Conservation (phyloP, 768 basidiomycete genomes). For the Hypholoma fasciculare region DNA sequence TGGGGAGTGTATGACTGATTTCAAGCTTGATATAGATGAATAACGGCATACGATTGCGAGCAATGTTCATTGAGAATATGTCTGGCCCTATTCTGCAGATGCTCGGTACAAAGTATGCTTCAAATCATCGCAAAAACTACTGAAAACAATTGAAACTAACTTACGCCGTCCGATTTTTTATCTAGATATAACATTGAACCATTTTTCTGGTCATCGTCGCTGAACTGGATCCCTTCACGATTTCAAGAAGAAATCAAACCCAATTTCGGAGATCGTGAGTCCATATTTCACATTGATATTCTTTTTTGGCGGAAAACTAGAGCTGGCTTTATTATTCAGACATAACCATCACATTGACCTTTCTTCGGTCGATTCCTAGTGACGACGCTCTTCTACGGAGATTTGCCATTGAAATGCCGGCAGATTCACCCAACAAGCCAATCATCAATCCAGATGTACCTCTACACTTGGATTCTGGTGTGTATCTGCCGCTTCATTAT, state of each 20-base stretch:
- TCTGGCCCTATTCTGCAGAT: constrained; percentile 56
- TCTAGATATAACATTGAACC: constrained; percentile 61
- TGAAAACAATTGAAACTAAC: constrained; percentile 40
- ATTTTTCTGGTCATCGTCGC: constrained; percentile 65
- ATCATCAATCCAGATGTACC: constrained; percentile 41
- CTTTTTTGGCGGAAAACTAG: not conserved
- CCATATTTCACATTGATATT: not conserved
- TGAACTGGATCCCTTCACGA: constrained; percentile 69
- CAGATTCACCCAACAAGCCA: constrained; percentile 12
- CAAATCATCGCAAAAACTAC: not conserved
- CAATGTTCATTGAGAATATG: constrained; percentile 53
- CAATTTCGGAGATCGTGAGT: constrained; percentile 53
- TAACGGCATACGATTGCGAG: constrained; percentile 41
- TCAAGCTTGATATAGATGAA: constrained; percentile 25
- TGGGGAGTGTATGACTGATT: too few relatives aligned
- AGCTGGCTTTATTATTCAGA: constrained; percentile 31
- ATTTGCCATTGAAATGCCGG: constrained; percentile 13
- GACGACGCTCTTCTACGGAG: constrained; percentile 18
- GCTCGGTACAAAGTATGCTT: constrained; percentile 53
- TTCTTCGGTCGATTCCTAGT: constrained; percentile 42
- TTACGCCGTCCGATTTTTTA: constrained; percentile 38
- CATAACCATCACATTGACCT: constrained; percentile 58
- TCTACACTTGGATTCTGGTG: constrained; percentile 35
- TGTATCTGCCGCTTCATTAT: constrained; percentile 28
- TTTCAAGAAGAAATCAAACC: constrained; percentile 51